These are phyloP conservation scores for Mrakia blollopis DNA, from an alignment of 768 basidiomycete species.

Conservation along the genomic window DNA sequence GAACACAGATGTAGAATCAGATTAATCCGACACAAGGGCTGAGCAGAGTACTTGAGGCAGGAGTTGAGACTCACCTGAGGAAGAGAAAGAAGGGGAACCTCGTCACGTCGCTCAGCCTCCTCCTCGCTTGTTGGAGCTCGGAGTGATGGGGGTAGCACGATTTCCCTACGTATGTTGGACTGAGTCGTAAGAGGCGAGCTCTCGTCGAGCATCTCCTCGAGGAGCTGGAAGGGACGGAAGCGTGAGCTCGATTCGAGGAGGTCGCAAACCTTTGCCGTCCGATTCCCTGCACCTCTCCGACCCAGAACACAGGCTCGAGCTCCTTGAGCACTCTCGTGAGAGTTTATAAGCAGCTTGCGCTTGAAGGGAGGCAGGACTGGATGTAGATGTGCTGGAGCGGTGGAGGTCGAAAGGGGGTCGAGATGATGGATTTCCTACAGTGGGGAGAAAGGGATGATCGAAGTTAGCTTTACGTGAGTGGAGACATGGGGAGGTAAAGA, in stretches of 20 bases:
- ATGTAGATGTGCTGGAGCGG: slow-evolving; percentile 30
- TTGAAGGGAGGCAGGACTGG: slow-evolving; percentile 19
- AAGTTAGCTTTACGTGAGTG: neutral
- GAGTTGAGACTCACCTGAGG: too few relatives aligned
- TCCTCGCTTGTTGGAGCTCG: slow-evolving; percentile 35
- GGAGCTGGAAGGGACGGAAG: slow-evolving; percentile 56
- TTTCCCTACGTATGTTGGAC: slow-evolving; percentile 80
- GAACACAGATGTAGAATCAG: too few relatives aligned
- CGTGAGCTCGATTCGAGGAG: neutral
- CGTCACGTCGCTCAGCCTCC: too few relatives aligned
- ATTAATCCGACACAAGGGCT: too few relatives aligned
- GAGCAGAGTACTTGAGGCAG: too few relatives aligned
- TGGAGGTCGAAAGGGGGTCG: slow-evolving; percentile 28
- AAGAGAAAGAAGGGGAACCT: too few relatives aligned
- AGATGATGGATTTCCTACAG: slow-evolving; percentile 30
- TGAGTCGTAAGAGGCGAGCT: slow-evolving; percentile 89
- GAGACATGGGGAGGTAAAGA: neutral
- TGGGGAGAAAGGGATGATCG: neutral
- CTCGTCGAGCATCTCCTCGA: slow-evolving; percentile 92
- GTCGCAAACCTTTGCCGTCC: neutral
- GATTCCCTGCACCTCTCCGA: slow-evolving; percentile 48
- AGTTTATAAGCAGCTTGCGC: neutral
- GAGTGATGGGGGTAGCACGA: slow-evolving; percentile 85
- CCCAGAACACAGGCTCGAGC: slow-evolving; percentile 54
- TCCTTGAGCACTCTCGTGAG: neutral